phyloP scores from a whole-genome alignment of 352 stramenopile genomes.

The Pythium periplocum region DNA sequence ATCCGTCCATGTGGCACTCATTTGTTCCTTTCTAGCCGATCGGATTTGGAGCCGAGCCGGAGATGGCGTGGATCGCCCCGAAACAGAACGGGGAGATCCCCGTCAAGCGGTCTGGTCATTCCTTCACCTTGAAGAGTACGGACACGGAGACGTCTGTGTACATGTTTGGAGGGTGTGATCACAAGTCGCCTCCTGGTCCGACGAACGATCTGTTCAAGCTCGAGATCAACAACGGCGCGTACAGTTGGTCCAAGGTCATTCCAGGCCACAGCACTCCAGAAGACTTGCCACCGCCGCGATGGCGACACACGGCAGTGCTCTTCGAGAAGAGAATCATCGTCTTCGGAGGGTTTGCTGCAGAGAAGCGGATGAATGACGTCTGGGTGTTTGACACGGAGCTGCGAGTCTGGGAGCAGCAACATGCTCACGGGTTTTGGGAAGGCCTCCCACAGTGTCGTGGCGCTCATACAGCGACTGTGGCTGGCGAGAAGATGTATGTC shows the following conservation, averaged over 20 bases:
- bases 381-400: conserved; percentile 95
- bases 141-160: conserved; percentile 68
- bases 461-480: conserved; percentile 85
- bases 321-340: conserved; percentile 88
- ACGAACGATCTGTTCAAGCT: conserved; percentile 94
- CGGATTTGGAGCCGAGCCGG: conserved; percentile 76
- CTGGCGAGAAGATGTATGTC: conserved; percentile 89
- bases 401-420: conserved; percentile 91
- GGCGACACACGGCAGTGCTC: conserved; percentile 80
- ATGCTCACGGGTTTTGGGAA: conserved; percentile 85
- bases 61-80: conserved; percentile 86
- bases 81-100: conserved; percentile 92
- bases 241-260: conserved; percentile 66
- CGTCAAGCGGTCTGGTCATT: conserved; percentile 93
- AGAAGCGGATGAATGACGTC: conserved; percentile 94
- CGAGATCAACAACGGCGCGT: conserved; percentile 85
- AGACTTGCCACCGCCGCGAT: conserved; percentile 64
- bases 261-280: conserved; percentile 33
- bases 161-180: conserved; percentile 89
- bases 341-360: conserved; percentile 92
- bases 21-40: conserved; percentile 48
- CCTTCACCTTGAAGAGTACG: conserved; percentile 87
- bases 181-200: conserved; percentile 88
- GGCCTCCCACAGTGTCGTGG: conserved; percentile 88
- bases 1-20: too few species aligned